A percentile compares a stretch with the other conserved stretches of the same genome.
Evolutionary conservation across 257 asterid genomes (phyloP).

Genomic region (Solanum sejunctum): DNA sequence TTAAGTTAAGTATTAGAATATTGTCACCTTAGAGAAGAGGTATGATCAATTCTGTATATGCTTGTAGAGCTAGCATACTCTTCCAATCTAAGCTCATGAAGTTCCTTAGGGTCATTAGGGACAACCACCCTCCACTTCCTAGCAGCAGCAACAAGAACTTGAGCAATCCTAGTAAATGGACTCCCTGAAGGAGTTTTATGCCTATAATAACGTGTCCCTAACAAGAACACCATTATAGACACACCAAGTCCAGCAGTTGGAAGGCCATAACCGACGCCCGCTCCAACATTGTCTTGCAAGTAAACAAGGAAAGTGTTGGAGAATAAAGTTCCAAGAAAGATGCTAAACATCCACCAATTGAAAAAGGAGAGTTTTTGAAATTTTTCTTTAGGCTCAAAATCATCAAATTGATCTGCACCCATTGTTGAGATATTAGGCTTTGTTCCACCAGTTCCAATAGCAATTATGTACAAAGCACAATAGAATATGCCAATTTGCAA

Average conservation of each 20-base stretch:
- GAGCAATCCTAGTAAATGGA: conserved; percentile 51
- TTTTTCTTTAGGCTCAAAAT: conserved; percentile 44
- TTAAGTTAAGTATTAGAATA: neutral
- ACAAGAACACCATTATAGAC: conserved; percentile 28
- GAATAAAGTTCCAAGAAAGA: conserved; percentile 51
- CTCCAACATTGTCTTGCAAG: conserved; percentile 44
- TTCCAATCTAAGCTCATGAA: conserved; percentile 33
- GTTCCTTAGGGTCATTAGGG: conserved; percentile 43
- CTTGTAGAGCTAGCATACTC: conserved; percentile 27
- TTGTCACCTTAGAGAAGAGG: conserved; percentile 36
- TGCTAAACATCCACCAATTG: conserved; percentile 77
- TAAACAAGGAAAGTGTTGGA: conserved; percentile 45
- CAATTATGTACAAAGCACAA: conserved; percentile 43
- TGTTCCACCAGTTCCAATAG: conserved; percentile 71
- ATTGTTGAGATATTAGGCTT: conserved; percentile 73
- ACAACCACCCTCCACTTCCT: conserved; percentile 35
- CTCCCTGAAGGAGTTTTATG: conserved; percentile 40
- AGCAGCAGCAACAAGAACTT: conserved; percentile 33
- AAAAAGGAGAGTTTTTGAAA: conserved; percentile 55
- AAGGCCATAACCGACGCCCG: conserved; percentile 46
- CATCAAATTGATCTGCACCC: conserved; percentile 74
- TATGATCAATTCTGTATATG: conserved; percentile 31
- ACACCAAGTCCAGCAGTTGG: conserved; percentile 40
- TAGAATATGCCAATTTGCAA: conserved; percentile 37
- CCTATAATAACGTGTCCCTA: conserved; percentile 42